phyloP scores from a whole-genome alignment of 2,329 filamentous ascomycete genomes.

The Aspergillus ochraceoroseus region DNA sequence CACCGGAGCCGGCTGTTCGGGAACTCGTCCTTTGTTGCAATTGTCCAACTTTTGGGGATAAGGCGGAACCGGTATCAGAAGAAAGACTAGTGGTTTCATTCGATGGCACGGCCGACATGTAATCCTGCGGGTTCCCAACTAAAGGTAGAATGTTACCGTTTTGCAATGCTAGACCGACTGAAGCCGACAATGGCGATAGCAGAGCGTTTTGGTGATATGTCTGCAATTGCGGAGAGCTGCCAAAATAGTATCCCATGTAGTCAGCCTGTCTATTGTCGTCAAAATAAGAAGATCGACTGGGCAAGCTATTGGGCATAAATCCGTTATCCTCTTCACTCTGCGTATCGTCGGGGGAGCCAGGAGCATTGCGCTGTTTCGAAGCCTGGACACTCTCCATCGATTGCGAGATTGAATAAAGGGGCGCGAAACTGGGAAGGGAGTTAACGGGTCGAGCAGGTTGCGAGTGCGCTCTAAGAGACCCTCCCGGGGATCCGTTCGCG shows the following conservation, averaged over 20 bases:
- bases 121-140: constrained; percentile 33
- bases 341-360: constrained; percentile 33
- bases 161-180: constrained; percentile 39
- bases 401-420: constrained; percentile 33
- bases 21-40: constrained; percentile 23
- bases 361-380: constrained; percentile 30
- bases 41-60: constrained; percentile 19
- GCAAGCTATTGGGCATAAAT: constrained; percentile 32
- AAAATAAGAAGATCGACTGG: constrained; percentile 31
- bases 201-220: constrained; percentile 39
- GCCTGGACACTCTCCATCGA: constrained; percentile 28
- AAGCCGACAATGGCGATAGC: constrained; percentile 36
- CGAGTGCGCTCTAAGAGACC: constrained; percentile 47
- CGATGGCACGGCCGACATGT: constrained; percentile 26
- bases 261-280: constrained; percentile 42
- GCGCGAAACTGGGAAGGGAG: constrained; percentile 33
- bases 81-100: constrained; percentile 24
- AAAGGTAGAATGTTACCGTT: constrained; percentile 37
- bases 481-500: constrained; percentile 41
- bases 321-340: constrained; percentile 33
- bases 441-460: constrained; percentile 46
- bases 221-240: constrained; percentile 42
- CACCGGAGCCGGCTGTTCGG: constrained; percentile 28
- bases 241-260: constrained; percentile 46
- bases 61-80: constrained; percentile 24